phyloP scores from a whole-genome alignment of 2,329 filamentous ascomycete genomes.

The Pseudocercospora fijiensis region DNA sequence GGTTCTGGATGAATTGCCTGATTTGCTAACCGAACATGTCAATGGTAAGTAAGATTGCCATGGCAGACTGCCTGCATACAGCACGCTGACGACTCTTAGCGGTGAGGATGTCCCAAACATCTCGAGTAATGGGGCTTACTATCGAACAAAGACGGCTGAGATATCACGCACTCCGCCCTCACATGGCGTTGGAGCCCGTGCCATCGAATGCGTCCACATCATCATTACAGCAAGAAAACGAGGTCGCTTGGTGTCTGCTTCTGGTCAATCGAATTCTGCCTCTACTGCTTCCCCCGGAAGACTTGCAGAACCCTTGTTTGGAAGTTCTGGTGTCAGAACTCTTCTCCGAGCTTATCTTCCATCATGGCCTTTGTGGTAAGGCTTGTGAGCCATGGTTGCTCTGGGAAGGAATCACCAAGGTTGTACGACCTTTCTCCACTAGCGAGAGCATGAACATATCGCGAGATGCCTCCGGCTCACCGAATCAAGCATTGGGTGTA shows the following conservation, averaged over 20 bases:
- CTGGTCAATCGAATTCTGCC: slow-evolving; percentile 80
- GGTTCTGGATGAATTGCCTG: slow-evolving; percentile 82
- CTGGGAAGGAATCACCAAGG: slow-evolving; percentile 78
- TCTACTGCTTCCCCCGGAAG: slow-evolving; percentile 84
- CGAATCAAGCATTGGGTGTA: not conserved
- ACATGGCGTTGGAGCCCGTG: slow-evolving; percentile 77
- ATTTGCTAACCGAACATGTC: slow-evolving; percentile 76
- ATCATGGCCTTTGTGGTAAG: slow-evolving; percentile 75
- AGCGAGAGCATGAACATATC: not conserved
- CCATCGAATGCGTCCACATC: slow-evolving; percentile 48
- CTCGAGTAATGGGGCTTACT: slow-evolving; percentile 7
- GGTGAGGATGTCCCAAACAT: slow-evolving; percentile 23
- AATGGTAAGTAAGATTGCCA: slow-evolving; percentile 56
- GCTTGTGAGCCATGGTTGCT: slow-evolving; percentile 84
- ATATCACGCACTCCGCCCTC: slow-evolving; percentile 80
- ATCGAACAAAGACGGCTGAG: slow-evolving; percentile 19
- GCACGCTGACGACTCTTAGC: slow-evolving; percentile 32
- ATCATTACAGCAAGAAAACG: slow-evolving; percentile 69
- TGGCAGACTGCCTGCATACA: not conserved
- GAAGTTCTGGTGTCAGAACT: slow-evolving; percentile 82
- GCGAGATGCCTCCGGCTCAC: not conserved
- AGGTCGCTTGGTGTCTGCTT: slow-evolving; percentile 80
- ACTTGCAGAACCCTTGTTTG: slow-evolving; percentile 83
- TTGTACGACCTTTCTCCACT: slow-evolving; percentile 48
- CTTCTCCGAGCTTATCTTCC: slow-evolving; percentile 84